Base-by-base conservation (phyloP, 108 stramenopile species). In the Conticribra weissflogii region DNA sequence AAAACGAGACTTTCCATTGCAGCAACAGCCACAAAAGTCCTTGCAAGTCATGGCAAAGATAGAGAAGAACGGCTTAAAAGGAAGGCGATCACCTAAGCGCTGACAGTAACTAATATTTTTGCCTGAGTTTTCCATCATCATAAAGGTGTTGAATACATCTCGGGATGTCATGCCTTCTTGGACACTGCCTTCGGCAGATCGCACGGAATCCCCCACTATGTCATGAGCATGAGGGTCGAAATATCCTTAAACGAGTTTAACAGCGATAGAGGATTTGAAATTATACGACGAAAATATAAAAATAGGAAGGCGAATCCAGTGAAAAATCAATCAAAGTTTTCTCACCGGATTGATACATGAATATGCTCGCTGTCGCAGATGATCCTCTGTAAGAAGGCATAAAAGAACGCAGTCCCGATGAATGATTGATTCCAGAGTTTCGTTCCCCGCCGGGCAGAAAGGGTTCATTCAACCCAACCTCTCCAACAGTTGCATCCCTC, bases 271-370 rank as follows among this genome's bases (percentile, higher is more conserved):
- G n/a, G n/a, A n/a, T n/a, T n/a, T n/a, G n/a, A n/a, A 21, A n/a
- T 14, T 19, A 28, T 29, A 49, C 27, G 5, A 50, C 9, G 15
- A 7, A 51, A 49, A 49, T 3, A 51, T 2, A 51, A 50, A 2
- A 30, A n/a, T 28, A 28, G 7, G 2, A 30, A 30, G n/a, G n/a
- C n/a, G n/a, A n/a, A n/a, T n/a, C n/a, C n/a, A n/a, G n/a, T n/a
- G n/a, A n/a, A n/a, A n/a, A n/a, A n/a, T n/a, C n/a, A n/a, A n/a
- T n/a, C n/a, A 14, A 50, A 31, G 27, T 5, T 17, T 28, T 12
- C 66, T 55, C 44, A 56, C 66, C 68, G n/a, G 68, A 59, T 2
- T 59, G 57, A 49, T 69, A 69, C 30, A 59, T 59, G 57, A 50
- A 69, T n/a, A n/a, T n/a, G n/a, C n/a, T n/a, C n/a, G n/a, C n/a